Evolutionary conservation across 2,329 filamentous ascomycete species (phyloP).

Genomic region (Xylariaceae sp.): DNA sequence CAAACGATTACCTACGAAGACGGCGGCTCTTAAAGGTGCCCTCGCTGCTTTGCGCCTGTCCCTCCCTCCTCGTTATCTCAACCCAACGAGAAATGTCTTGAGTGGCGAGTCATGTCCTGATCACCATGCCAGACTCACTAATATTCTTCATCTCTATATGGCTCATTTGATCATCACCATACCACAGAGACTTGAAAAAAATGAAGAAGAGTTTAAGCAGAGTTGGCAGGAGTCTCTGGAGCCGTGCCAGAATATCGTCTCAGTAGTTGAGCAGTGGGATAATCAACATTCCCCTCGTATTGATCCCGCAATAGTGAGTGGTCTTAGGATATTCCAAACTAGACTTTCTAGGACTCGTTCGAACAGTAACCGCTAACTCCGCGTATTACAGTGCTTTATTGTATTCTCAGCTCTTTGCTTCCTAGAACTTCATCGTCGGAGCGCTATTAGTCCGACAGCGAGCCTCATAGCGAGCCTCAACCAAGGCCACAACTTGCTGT

Average conservation of each 20-base stretch:
- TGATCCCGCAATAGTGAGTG: conserved; percentile 43
- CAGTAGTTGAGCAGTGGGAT: conserved; percentile 43
- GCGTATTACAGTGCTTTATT: conserved; percentile 35
- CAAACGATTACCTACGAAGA: conserved; percentile 24
- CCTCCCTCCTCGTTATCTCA: conserved; percentile 42
- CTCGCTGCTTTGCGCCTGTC: conserved; percentile 39
- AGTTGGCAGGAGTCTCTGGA: conserved; percentile 42
- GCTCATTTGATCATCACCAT: conserved; percentile 31
- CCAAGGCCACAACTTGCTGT: conserved; percentile 28
- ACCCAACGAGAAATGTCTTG: conserved; percentile 41
- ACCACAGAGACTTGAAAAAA: conserved; percentile 18
- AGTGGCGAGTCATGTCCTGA: conserved; percentile 37
- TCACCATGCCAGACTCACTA: conserved; percentile 38
- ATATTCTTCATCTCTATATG: conserved; percentile 38
- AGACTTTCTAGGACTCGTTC: background rate
- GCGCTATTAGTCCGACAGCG: conserved; percentile 12
- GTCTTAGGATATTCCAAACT: too few species aligned
- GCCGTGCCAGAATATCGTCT: conserved; percentile 42
- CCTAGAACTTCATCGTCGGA: conserved; percentile 40
- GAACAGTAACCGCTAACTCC: background rate
- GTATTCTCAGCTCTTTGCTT: conserved; percentile 41
- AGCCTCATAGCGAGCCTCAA: conserved; percentile 17
- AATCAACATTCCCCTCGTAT: conserved; percentile 39
- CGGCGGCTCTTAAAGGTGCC: conserved; percentile 27
- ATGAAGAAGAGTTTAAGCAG: conserved; percentile 34